Base-by-base conservation (phyloP, 495 filamentous ascomycete species). In the Paragyromitra xinjiangensis region DNA sequence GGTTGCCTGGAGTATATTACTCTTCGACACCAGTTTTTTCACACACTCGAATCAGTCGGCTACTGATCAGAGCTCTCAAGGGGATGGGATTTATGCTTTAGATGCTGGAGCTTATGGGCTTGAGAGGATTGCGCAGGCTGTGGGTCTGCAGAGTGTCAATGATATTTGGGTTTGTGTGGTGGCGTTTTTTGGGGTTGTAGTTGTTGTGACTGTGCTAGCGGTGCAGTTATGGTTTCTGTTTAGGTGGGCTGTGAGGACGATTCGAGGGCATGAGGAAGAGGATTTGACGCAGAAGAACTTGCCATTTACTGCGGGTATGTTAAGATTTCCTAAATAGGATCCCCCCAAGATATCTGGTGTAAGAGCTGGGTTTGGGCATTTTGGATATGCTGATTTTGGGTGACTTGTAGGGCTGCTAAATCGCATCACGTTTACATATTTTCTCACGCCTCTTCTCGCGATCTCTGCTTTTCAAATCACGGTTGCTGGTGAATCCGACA, bases 121-220 rank as follows among this genome's bases (percentile, higher is more conserved):
- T 44, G 90, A 95, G 74, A 87, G 87, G 26, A 84, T 93, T 82
- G 90, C 91, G 56, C 94, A 97, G 78, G 86, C 94, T 72, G 90
- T 95, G n/a, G 95, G 96, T 12, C 91, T 98, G 88, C 84, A 86
- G 26, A 84, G 88, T 14, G 86, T 89, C 16, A 85, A 91, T 71
- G 95, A 99, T 83, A 90, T 98, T 58, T 98, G 95, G 95, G 92
- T 93, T 12, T 93, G 93, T 51, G 93, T 95, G 90, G 91, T 92
- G 77, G 85, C 95, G 29, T 98, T 92, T 91, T 85, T 97, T 34
- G 84, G 94, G 24, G 90, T 90, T 63, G 92, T 97, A 69, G 85
- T 95, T 75, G 89, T 84, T 40, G 85, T 80, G 58, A 86, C 93
- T 37, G 86, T 92, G n/a, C 79, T 92, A n/a, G 79, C 94, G 26